phyloP scores from a whole-genome alignment of 2,329 filamentous ascomycete species.

The Aspergillus thermomutatus region DNA sequence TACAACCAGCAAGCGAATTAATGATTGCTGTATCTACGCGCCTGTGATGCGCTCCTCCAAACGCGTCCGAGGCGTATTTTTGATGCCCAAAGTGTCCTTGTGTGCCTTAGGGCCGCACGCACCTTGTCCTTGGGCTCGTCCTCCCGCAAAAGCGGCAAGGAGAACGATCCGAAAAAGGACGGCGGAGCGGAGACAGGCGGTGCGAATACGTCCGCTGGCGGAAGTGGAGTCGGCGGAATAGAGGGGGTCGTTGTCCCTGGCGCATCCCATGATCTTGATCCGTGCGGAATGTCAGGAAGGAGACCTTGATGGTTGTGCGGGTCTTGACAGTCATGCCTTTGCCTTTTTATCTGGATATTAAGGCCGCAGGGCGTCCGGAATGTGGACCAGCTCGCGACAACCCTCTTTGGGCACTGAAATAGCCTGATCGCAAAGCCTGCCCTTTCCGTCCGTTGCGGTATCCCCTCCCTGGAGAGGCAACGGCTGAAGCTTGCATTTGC shows the following conservation, averaged over 20 bases:
- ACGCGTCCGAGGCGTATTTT: not conserved
- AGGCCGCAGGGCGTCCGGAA: not conserved
- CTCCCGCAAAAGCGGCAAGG: slow-evolving; percentile 28
- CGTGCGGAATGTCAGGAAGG: not conserved
- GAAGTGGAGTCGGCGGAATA: slow-evolving; percentile 9
- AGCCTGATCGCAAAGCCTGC: not conserved
- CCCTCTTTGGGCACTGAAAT: not conserved
- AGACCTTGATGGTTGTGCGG: not conserved
- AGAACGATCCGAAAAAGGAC: slow-evolving; percentile 20
- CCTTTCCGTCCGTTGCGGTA: not conserved
- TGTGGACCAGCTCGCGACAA: not conserved
- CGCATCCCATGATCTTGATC: not conserved
- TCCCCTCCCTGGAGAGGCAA: not conserved
- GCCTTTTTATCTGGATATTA: not conserved
- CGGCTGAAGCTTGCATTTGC: not conserved
- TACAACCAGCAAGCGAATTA: not conserved
- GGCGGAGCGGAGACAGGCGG: slow-evolving; percentile 31
- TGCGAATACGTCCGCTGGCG: slow-evolving; percentile 11
- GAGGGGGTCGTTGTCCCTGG: not conserved
- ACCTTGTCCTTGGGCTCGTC: not conserved
- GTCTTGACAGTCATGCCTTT: not conserved
- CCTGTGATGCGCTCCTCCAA: not conserved
- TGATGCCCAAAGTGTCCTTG: not conserved
- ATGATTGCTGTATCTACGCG: not conserved
- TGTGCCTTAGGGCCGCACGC: not conserved